Evolutionary conservation across 1,284 basidiomycete species (phyloP).

Genomic region (Takashimella tepidaria): DNA sequence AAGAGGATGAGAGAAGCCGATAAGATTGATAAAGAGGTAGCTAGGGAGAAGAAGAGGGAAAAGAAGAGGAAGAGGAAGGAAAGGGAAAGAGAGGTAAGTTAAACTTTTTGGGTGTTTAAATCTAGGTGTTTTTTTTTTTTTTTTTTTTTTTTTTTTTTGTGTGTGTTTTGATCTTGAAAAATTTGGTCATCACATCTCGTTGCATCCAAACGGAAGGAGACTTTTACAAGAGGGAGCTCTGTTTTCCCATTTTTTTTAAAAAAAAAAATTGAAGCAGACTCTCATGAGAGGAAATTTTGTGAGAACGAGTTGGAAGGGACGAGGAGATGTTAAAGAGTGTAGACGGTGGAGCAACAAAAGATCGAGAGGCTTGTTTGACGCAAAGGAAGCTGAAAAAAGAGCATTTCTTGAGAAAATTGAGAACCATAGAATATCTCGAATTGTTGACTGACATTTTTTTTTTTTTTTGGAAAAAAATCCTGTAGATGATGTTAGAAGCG

Average conservation of each 20-base stretch:
- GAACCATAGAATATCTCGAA: no score
- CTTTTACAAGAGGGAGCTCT: no score
- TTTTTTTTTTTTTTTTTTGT: neutral
- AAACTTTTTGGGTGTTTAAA: neutral
- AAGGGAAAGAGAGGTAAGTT: conserved; percentile 61
- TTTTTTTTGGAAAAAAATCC: no score
- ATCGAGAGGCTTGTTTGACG: neutral
- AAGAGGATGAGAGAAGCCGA: conserved; percentile 66
- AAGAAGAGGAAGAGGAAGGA: conserved; percentile 81
- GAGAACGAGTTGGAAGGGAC: no score
- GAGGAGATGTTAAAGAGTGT: neutral
- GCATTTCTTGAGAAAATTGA: no score
- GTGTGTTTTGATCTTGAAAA: neutral
- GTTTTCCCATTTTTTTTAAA: no score
- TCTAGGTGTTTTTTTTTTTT: neutral
- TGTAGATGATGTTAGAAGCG: conserved; percentile 12
- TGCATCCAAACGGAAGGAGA: no score
- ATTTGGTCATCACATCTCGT: no score
- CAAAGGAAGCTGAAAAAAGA: no score
- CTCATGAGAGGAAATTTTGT: no score
- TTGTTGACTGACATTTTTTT: neutral
- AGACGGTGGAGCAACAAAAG: neutral
- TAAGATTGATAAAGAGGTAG: conserved; percentile 71
- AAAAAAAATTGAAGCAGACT: no score
- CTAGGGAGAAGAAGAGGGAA: conserved; percentile 79